phyloP scores from a whole-genome alignment of 2,329 filamentous ascomycete genomes.

The Neofusicoccum laricinum region DNA sequence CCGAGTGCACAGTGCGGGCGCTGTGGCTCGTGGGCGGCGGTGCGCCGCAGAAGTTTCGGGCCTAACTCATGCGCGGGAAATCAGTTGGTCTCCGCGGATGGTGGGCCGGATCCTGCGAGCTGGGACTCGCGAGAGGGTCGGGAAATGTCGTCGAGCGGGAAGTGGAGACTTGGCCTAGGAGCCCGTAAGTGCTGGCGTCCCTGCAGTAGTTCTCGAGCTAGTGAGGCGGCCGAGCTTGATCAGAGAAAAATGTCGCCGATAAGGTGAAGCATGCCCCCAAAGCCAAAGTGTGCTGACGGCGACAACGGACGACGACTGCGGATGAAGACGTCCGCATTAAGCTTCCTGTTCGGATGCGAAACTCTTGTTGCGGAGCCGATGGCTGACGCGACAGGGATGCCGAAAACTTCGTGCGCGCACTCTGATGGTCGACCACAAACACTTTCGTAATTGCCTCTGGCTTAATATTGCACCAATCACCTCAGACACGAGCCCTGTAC shows the following conservation, averaged over 20 bases:
- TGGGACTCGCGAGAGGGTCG: neutral
- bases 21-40: constrained; percentile 3
- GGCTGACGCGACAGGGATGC: neutral
- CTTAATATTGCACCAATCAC: constrained; percentile 12
- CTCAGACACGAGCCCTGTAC: neutral
- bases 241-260: constrained; percentile 2
- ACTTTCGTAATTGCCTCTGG: constrained; percentile 13
- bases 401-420: neutral
- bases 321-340: constrained; percentile 4
- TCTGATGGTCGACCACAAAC: constrained; percentile 3
- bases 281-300: neutral
- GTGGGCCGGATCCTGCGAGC: constrained; percentile 1
- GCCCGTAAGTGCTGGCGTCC: neutral
- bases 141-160: constrained; percentile 9
- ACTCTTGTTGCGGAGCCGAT: neutral
- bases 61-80: neutral
- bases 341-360: neutral
- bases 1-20: neutral
- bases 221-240: neutral
- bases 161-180: neutral
- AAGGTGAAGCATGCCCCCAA: constrained; percentile 1
- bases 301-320: neutral
- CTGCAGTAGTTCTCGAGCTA: constrained; percentile 4
- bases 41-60: constrained; percentile 8
- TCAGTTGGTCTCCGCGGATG: neutral